Evolutionary conservation across 441 rosid species (phyloP).

Genomic region (Adansonia rubrostipa): DNA sequence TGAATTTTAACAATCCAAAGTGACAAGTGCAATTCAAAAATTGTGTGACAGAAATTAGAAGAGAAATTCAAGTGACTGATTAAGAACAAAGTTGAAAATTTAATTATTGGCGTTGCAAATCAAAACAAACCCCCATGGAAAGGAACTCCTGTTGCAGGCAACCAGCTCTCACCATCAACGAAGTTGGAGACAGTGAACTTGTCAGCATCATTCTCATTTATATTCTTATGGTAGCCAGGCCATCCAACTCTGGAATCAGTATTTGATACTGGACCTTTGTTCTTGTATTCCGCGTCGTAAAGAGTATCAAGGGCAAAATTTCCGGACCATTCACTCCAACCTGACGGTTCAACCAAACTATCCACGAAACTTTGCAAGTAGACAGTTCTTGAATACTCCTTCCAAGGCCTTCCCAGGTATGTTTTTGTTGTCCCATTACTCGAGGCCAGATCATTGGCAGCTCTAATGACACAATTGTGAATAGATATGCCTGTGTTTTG

Average conservation of each 20-base stretch:
- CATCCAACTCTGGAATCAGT: conserved; percentile 37
- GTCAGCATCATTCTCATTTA: conserved; percentile 28
- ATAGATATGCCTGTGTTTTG: conserved; percentile 58
- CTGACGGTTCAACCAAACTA: conserved; percentile 35
- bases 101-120: background rate
- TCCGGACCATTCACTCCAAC: conserved; percentile 41
- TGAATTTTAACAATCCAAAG: background rate
- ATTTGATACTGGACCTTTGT: conserved; percentile 35
- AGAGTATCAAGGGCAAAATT: conserved; percentile 34
- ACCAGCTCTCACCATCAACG: conserved; percentile 35
- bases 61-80: background rate
- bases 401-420: conserved; percentile 48
- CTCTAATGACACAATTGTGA: conserved; percentile 33
- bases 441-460: conserved; percentile 34
- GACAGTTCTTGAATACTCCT: conserved; percentile 39
- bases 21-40: background rate
- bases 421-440: conserved; percentile 29
- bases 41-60: background rate
- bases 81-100: background rate
- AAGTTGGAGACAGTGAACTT: conserved; percentile 35
- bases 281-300: conserved; percentile 40
- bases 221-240: conserved; percentile 37
- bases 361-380: conserved; percentile 38
- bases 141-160: conserved; percentile 36
- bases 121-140: conserved; percentile 29